A percentile compares a stretch with the other conserved stretches of the same genome.
These are phyloP conservation scores for Xanthoconium stramineum DNA, from an alignment of 768 basidiomycete genomes.

Conservation along the genomic window DNA sequence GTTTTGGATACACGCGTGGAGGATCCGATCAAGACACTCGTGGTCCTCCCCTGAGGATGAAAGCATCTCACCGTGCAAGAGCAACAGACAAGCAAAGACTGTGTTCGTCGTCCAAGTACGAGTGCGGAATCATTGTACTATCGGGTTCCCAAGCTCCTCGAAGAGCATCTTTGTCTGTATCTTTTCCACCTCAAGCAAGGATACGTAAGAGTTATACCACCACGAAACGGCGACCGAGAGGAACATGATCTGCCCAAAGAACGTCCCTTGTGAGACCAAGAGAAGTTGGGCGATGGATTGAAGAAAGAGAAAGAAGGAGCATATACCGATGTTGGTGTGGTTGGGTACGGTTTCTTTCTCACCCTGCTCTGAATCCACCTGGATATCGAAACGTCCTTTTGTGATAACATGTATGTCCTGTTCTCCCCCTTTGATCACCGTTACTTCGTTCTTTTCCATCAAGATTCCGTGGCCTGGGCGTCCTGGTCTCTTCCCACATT, in stretches of 20 bases:
- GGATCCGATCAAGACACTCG: conserved; percentile 2
- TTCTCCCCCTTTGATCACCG: conserved; percentile 29
- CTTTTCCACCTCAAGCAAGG: conserved; percentile 27
- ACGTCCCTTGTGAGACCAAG: conserved; percentile 30
- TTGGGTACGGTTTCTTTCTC: background rate
- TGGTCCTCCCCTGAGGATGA: background rate
- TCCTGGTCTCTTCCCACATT: conserved; percentile 12
- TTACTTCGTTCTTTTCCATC: conserved; percentile 12
- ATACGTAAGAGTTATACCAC: conserved; percentile 26
- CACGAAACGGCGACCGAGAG: conserved; percentile 30
- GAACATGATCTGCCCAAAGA: conserved; percentile 37
- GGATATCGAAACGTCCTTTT: conserved; percentile 17
- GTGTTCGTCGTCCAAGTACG: conserved; percentile 20
- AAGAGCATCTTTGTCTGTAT: conserved; percentile 19
- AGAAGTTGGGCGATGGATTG: conserved; percentile 35
- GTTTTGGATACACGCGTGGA: conserved; percentile 19
- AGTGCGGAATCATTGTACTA: conserved; percentile 9
- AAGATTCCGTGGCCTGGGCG: conserved; percentile 33
- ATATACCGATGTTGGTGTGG: conserved; percentile 21
- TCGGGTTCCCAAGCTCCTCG: conserved; percentile 4
- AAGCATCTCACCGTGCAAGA: conserved; percentile 13
- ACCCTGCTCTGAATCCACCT: background rate
- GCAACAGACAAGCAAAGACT: conserved; percentile 21
- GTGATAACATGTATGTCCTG: conserved; percentile 19
- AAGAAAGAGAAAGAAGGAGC: conserved; percentile 25